A percentile compares a stretch with the other conserved stretches of the same genome.
Evolutionary conservation across 352 stramenopile genomes (phyloP).

Genomic region (Phytophthora niederhauseri): DNA sequence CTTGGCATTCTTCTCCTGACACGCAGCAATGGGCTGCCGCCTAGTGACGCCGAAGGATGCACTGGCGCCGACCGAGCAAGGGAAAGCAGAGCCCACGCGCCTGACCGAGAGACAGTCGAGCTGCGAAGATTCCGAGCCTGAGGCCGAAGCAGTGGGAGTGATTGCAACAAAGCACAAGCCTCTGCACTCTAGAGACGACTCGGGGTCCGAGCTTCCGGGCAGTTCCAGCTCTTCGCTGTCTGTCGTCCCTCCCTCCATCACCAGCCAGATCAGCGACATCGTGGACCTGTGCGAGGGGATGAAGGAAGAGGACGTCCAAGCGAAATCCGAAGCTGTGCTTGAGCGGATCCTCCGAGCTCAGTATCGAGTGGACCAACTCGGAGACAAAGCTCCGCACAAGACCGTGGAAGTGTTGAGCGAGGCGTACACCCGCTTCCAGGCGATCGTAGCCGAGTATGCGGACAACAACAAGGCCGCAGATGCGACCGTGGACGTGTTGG

Average conservation of each 20-base stretch:
- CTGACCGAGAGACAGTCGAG: conserved; percentile 14
- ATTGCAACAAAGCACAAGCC: background rate
- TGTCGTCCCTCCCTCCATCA: conserved; percentile 10
- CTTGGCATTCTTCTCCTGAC: background rate
- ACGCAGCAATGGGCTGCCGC: conserved; percentile 17
- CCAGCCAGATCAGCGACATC: conserved; percentile 25
- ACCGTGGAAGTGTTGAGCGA: background rate
- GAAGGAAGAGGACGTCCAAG: conserved; percentile 16
- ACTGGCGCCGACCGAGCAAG: background rate
- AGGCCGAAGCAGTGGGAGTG: background rate
- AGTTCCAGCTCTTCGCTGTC: conserved; percentile 4
- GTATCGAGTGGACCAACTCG: conserved; percentile 13
- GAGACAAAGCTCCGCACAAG: conserved; percentile 1
- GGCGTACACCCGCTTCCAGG: conserved; percentile 13
- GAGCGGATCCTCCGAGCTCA: conserved; percentile 25
- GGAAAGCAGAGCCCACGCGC: conserved; percentile 5
- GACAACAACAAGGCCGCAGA: background rate
- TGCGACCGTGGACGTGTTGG: background rate
- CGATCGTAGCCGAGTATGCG: conserved; percentile 7
- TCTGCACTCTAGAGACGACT: background rate
- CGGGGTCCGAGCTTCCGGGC: background rate
- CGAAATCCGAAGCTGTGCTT: conserved; percentile 12
- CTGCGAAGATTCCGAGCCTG: conserved; percentile 7
- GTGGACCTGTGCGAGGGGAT: conserved; percentile 25
- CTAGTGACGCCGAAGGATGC: conserved; percentile 5